Percentiles rank a stretch among this genome's conserved stretches.
Evolutionary conservation across 768 basidiomycete genomes (phyloP).

Genomic region (Boletus vinaceobasis): DNA sequence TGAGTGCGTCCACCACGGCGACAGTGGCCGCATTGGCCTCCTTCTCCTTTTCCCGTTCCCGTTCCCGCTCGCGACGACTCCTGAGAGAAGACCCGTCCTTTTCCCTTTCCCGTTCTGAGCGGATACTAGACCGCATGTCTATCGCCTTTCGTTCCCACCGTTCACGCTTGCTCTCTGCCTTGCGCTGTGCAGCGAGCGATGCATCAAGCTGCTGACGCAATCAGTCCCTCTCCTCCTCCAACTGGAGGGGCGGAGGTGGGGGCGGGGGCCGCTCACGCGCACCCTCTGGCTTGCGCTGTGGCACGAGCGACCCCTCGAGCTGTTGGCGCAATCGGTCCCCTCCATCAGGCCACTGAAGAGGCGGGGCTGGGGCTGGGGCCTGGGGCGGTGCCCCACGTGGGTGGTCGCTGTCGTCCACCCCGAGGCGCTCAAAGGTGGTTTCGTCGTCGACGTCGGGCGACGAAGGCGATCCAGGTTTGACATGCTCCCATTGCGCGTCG

Average conservation of each 20-base stretch:
- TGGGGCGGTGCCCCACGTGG: not conserved
- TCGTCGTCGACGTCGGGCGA: slow-evolving; percentile 20
- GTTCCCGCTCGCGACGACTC: slow-evolving; percentile 17
- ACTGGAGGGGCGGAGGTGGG: not conserved
- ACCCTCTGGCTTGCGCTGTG: slow-evolving; percentile 13
- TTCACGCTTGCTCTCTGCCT: slow-evolving; percentile 18
- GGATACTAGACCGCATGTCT: slow-evolving; percentile 13
- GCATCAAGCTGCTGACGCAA: slow-evolving; percentile 12
- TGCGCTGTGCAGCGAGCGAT: slow-evolving; percentile 12
- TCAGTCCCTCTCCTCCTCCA: slow-evolving; percentile 11
- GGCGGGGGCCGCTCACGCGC: not conserved
- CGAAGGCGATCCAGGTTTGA: slow-evolving; percentile 12
- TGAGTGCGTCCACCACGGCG: slow-evolving; percentile 7
- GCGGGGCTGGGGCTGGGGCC: no score
- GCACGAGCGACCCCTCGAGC: slow-evolving; percentile 8
- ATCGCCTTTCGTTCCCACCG: slow-evolving; percentile 20
- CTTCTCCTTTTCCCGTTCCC: slow-evolving; percentile 11
- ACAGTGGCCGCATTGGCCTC: not conserved
- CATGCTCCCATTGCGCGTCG: slow-evolving; percentile 25
- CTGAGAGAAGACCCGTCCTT: slow-evolving; percentile 12
- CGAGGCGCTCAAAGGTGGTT: slow-evolving; percentile 13
- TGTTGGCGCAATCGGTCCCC: slow-evolving; percentile 3
- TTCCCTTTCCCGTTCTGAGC: slow-evolving; percentile 13
- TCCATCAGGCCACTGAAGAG: slow-evolving; percentile 6
- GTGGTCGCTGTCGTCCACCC: not conserved